These are phyloP conservation scores for Aspergillus piperis DNA, from an alignment of 2,329 filamentous ascomycete genomes.

Conservation along the genomic window DNA sequence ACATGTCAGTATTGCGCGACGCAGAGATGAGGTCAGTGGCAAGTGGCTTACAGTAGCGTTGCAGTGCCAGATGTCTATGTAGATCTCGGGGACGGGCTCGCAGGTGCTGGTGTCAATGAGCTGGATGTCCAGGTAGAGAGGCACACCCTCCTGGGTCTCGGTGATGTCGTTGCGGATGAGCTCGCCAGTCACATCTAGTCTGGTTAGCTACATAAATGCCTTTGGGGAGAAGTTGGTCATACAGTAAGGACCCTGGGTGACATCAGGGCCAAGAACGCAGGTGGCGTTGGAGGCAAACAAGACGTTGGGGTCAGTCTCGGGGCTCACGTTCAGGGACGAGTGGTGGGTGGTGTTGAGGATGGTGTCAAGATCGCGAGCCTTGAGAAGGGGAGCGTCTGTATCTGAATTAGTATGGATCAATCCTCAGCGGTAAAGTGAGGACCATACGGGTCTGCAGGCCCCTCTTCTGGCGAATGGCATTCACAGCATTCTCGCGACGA, in stretches of 20 bases:
- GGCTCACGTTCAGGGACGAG: conserved; percentile 33
- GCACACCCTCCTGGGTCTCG: conserved; percentile 37
- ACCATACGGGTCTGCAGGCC: conserved; percentile 31
- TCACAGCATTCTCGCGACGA: conserved; percentile 47
- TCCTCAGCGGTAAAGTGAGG: background rate
- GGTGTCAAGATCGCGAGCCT: conserved; percentile 38
- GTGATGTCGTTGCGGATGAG: conserved; percentile 41
- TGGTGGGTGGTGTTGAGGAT: conserved; percentile 43
- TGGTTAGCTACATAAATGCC: background rate
- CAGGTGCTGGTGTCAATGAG: conserved; percentile 45
- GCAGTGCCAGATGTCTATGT: conserved; percentile 31
- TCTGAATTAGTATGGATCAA: background rate
- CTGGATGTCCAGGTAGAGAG: conserved; percentile 44
- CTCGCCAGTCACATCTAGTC: conserved; percentile 39
- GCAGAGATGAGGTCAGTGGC: background rate
- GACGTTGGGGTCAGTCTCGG: conserved; percentile 25
- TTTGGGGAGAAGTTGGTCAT: background rate
- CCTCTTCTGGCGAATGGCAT: conserved; percentile 47
- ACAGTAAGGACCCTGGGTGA: conserved; percentile 58
- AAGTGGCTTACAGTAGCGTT: conserved; percentile 38
- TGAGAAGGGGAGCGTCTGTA: conserved; percentile 23
- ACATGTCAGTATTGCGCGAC: background rate
- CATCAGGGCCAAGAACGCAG: conserved; percentile 56
- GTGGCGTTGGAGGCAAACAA: conserved; percentile 38
- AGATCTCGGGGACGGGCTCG: conserved; percentile 40